Conservation (phyloP, 2,329 filamentous ascomycete species). For the Cytospora piceae region DNA sequence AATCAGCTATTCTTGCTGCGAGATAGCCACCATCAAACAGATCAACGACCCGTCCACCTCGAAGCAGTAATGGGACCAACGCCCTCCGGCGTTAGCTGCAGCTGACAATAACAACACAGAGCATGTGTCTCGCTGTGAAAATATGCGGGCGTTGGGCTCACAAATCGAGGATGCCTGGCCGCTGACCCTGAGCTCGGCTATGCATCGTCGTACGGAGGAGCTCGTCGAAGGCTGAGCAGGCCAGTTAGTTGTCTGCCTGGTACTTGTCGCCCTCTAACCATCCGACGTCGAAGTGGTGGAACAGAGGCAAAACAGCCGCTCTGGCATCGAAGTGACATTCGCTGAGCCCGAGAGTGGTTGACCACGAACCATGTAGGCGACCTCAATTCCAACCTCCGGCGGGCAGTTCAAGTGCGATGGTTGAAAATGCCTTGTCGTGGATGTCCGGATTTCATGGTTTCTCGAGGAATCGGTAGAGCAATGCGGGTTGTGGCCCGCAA, state of each 20-base stretch:
- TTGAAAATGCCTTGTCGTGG: not conserved
- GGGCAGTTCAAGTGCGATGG: not conserved
- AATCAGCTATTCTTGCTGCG: not conserved
- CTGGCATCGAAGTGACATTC: not conserved
- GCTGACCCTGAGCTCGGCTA: not conserved
- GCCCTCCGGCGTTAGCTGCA: not conserved
- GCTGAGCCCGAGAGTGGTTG: not conserved
- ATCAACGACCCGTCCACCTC: not conserved
- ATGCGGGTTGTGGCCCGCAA: slow-evolving; percentile 8
- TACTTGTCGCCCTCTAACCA: no score
- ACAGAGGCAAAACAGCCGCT: not conserved
- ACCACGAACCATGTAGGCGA: not conserved
- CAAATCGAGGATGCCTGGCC: not conserved
- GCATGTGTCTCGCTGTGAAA: not conserved
- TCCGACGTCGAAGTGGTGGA: not conserved
- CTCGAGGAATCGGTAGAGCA: not conserved
- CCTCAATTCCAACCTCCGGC: not conserved
- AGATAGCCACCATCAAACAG: not conserved
- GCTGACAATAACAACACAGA: not conserved
- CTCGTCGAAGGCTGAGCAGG: not conserved
- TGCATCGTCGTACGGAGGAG: not conserved
- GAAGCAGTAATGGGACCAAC: not conserved
- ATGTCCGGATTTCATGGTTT: not conserved
- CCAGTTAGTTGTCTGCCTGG: not conserved
- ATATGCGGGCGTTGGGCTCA: not conserved